Conservation (phyloP, 2,329 filamentous ascomycete genomes). For the Simplicillium sp. region DNA sequence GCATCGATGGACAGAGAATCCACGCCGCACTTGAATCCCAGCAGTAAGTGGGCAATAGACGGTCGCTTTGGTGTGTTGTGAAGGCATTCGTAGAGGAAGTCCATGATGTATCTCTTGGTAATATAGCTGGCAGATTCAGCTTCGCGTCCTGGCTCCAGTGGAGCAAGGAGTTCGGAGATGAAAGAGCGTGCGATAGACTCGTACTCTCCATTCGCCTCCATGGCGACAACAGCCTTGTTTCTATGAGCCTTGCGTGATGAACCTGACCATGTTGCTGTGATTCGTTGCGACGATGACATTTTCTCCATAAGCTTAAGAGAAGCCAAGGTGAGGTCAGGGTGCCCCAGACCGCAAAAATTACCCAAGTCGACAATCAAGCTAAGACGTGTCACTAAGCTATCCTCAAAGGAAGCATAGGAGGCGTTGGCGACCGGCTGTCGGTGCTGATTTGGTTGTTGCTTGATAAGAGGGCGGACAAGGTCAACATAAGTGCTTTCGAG, state of each 20-base stretch:
- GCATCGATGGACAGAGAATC: constrained; percentile 59
- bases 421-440: constrained; percentile 53
- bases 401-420: constrained; percentile 82
- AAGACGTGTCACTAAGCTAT: constrained; percentile 76
- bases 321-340: constrained; percentile 69
- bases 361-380: constrained; percentile 73
- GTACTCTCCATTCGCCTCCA: constrained; percentile 72
- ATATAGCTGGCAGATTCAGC: constrained; percentile 63
- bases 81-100: constrained; percentile 77
- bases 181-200: constrained; percentile 71
- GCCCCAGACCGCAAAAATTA: constrained; percentile 75
- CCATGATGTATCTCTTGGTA: constrained; percentile 75
- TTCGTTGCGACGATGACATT: constrained; percentile 72
- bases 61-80: constrained; percentile 65
- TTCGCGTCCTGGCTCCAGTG: constrained; percentile 65
- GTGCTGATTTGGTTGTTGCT: constrained; percentile 50
- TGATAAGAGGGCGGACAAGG: constrained; percentile 72
- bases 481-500: constrained; percentile 88
- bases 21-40: constrained; percentile 75
- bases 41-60: constrained; percentile 79
- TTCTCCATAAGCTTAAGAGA: constrained; percentile 78
- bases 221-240: constrained; percentile 79
- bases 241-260: constrained; percentile 54
- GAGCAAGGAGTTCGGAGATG: constrained; percentile 55
- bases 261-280: constrained; percentile 60